phyloP scores from a whole-genome alignment of 2,329 filamentous ascomycete species.

The Daldinia sp. region DNA sequence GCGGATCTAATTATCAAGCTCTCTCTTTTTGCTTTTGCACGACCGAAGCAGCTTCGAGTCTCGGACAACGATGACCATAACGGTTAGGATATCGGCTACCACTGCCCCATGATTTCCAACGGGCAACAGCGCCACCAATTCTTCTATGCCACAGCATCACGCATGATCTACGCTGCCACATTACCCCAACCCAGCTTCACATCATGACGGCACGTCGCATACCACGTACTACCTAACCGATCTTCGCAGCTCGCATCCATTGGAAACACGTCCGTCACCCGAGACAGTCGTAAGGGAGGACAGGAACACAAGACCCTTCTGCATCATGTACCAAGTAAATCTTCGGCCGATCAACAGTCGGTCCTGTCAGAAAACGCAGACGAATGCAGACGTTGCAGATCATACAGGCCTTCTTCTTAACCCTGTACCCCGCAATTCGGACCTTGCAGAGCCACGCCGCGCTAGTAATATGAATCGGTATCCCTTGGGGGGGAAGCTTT shows the following conservation, averaged over 20 bases:
- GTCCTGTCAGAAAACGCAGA: slow-evolving; percentile 24
- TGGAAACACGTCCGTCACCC: slow-evolving; percentile 37
- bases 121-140: slow-evolving; percentile 27
- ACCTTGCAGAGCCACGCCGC: slow-evolving; percentile 34
- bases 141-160: slow-evolving; percentile 36
- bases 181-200: slow-evolving; percentile 38
- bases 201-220: slow-evolving; percentile 37
- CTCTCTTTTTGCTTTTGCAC: slow-evolving; percentile 8
- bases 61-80: slow-evolving; percentile 11
- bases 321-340: slow-evolving; percentile 31
- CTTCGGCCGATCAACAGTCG: slow-evolving; percentile 22
- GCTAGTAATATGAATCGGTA: slow-evolving; percentile 30
- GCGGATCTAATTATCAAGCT: slow-evolving; percentile 11
- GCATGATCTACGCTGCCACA: slow-evolving; percentile 36
- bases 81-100: slow-evolving; percentile 26
- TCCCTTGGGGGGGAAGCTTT: slow-evolving; percentile 4
- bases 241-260: slow-evolving; percentile 25
- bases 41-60: slow-evolving; percentile 13
- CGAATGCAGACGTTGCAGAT: slow-evolving; percentile 36
- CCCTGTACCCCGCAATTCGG: slow-evolving; percentile 38
- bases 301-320: slow-evolving; percentile 31
- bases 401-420: slow-evolving; percentile 21
- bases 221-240: slow-evolving; percentile 27
- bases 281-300: slow-evolving; percentile 25
- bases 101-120: slow-evolving; percentile 16